phyloP scores from a whole-genome alignment of 176 grass and related monocot genomes.

The Triticum dicoccoides region DNA sequence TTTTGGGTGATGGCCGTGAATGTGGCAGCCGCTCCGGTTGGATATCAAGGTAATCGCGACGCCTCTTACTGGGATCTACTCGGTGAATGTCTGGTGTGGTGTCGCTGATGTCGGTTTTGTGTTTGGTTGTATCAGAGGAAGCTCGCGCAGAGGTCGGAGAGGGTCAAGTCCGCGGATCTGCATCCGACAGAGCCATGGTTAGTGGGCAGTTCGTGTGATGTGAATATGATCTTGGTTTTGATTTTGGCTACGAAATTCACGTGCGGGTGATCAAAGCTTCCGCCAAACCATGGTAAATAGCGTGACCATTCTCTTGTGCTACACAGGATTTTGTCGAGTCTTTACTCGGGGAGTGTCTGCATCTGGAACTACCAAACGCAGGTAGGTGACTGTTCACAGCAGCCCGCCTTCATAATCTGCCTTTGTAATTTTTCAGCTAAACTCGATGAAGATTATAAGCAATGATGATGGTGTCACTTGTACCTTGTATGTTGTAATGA shows the following conservation, averaged over 20 bases:
- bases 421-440: conserved; percentile 1
- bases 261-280: background rate
- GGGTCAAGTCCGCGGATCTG: conserved; percentile 98
- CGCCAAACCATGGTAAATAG: background rate
- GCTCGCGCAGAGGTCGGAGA: conserved; percentile 94
- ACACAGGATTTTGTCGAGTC: conserved; percentile 90
- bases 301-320: background rate
- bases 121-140: conserved; percentile 85
- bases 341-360: conserved; percentile 94
- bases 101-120: conserved; percentile 22
- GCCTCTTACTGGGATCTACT: conserved; percentile 34
- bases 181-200: conserved; percentile 98
- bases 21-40: conserved; percentile 89
- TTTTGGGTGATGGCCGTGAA: background rate
- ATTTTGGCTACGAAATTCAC: background rate
- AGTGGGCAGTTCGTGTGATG: conserved; percentile 16
- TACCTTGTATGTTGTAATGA: background rate
- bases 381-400: conserved; percentile 36
- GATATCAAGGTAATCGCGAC: conserved; percentile 85
- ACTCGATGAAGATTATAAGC: background rate
- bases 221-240: background rate
- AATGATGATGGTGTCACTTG: background rate
- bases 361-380: conserved; percentile 99
- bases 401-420: background rate
- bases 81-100: background rate